Conservation (phyloP, 2,329 filamentous ascomycete genomes). For the Myriangium duriaei region DNA sequence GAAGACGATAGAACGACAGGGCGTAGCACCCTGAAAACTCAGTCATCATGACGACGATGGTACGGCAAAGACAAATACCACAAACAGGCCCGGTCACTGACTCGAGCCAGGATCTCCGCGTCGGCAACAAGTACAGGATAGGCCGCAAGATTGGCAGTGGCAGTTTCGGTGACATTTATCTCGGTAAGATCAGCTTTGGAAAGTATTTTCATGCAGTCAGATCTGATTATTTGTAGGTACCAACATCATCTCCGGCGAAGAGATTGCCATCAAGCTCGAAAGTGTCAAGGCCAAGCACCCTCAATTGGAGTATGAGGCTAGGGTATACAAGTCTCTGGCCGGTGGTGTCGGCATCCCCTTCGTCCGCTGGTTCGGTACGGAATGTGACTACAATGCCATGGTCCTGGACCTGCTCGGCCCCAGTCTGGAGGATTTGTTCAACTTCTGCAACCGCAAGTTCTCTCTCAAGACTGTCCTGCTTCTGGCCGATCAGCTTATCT, state of each 20-base stretch:
- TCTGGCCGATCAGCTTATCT: constrained; percentile 95
- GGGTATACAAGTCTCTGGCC: constrained; percentile 79
- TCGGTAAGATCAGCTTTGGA: constrained; percentile 40
- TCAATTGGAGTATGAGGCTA: constrained; percentile 95
- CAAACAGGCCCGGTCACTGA: no score
- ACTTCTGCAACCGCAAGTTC: constrained; percentile 99
- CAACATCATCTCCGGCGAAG: constrained; percentile 98
- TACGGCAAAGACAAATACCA: constrained; percentile 27
- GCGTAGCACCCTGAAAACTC: constrained; percentile 6
- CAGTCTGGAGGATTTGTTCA: constrained; percentile 95
- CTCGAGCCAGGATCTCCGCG: constrained; percentile 84
- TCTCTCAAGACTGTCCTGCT: constrained; percentile 96
- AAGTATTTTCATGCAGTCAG: no score
- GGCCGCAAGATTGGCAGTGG: constrained; percentile 98
- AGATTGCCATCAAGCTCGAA: constrained; percentile 99
- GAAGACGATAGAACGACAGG: constrained; percentile 15
- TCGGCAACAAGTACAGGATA: constrained; percentile 99
- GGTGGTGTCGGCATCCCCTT: constrained; percentile 97
- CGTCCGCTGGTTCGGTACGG: constrained; percentile 97
- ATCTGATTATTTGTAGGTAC: constrained; percentile 48
- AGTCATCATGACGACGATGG: constrained; percentile 50
- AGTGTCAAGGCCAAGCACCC: constrained; percentile 99
- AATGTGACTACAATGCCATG: constrained; percentile 99
- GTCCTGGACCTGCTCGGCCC: constrained; percentile 93
- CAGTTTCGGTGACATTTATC: constrained; percentile 96